These are phyloP conservation scores for Fusarium penzigii DNA, from an alignment of 2,329 filamentous ascomycete genomes.

Conservation along the genomic window DNA sequence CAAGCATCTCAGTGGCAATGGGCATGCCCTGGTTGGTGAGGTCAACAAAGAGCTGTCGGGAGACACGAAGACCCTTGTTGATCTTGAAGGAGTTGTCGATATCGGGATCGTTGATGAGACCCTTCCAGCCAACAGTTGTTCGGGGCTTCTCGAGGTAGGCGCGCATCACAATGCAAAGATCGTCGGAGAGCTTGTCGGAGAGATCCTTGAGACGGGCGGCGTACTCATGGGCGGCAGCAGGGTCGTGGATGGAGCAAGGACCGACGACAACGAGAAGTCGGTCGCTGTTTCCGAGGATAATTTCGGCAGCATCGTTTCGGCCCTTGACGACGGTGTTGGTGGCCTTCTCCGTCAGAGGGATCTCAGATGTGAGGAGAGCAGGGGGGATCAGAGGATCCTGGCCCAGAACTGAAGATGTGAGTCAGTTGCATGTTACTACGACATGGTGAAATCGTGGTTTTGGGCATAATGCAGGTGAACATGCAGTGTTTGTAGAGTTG, in stretches of 20 bases:
- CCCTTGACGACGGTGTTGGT: constrained; percentile 71
- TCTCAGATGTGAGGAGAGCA: constrained; percentile 81
- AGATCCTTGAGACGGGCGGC: constrained; percentile 74
- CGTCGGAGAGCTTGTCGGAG: constrained; percentile 75
- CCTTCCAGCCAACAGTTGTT: constrained; percentile 98
- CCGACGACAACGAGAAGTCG: constrained; percentile 92
- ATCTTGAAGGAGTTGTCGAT: constrained; percentile 98
- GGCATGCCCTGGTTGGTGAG: constrained; percentile 86
- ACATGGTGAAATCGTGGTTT: not conserved
- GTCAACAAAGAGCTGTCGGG: constrained; percentile 91
- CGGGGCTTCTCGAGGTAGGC: constrained; percentile 98
- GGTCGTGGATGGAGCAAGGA: constrained; percentile 97
- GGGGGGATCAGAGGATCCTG: constrained; percentile 94
- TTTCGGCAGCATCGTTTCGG: constrained; percentile 67
- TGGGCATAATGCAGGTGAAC: no score
- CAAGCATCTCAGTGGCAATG: constrained; percentile 96
- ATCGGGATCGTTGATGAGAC: constrained; percentile 97
- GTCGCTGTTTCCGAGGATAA: constrained; percentile 79
- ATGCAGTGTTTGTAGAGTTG: not conserved
- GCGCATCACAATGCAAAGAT: constrained; percentile 94
- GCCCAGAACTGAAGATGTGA: constrained; percentile 67
- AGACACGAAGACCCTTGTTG: constrained; percentile 94
- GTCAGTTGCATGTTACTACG: constrained; percentile 18
- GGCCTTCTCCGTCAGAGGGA: constrained; percentile 67
- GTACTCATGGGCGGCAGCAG: constrained; percentile 84